Evolutionary conservation across 1,284 basidiomycete genomes (phyloP).

Genomic region (Meripilus lineatus): DNA sequence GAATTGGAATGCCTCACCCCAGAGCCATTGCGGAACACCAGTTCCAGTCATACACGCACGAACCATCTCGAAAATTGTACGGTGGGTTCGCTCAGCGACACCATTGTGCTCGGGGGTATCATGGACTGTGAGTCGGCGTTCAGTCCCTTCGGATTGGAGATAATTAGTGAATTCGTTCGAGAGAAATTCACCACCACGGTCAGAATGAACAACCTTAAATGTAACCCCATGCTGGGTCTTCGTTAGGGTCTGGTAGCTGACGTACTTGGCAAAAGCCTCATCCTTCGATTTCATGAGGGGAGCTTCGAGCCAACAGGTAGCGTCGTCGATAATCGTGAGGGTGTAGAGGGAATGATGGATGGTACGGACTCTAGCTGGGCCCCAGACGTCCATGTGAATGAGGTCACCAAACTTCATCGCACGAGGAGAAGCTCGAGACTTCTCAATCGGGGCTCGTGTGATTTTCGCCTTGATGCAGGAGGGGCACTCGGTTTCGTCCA

Average conservation of each 20-base stretch:
- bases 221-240: background rate
- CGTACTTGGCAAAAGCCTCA: background rate
- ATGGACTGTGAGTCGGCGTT: conserved; percentile 5
- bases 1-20: conserved; percentile 7
- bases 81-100: conserved; percentile 31
- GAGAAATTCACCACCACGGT: conserved; percentile 9
- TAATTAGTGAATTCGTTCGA: conserved; percentile 1
- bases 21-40: conserved; percentile 3
- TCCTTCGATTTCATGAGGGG: conserved; percentile 21
- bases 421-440: conserved; percentile 23
- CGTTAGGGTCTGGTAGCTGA: background rate
- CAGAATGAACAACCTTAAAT: conserved; percentile 4
- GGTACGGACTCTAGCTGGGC: conserved; percentile 24
- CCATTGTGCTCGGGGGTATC: conserved; percentile 13
- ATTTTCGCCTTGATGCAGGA: conserved; percentile 32
- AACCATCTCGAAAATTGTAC: conserved; percentile 14
- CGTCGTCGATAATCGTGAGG: conserved; percentile 23
- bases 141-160: conserved; percentile 2
- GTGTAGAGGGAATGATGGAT: conserved; percentile 21
- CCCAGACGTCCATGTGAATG: conserved; percentile 35
- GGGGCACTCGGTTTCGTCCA: conserved; percentile 23
- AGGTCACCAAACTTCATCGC: conserved; percentile 26
- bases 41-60: conserved; percentile 13
- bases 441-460: conserved; percentile 24
- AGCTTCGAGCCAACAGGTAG: too few species aligned